Percentiles rank a stretch among this genome's conserved stretches.
phyloP scores from a whole-genome alignment of 805 yeast genomes.

The Yamadazyma insecticola region DNA sequence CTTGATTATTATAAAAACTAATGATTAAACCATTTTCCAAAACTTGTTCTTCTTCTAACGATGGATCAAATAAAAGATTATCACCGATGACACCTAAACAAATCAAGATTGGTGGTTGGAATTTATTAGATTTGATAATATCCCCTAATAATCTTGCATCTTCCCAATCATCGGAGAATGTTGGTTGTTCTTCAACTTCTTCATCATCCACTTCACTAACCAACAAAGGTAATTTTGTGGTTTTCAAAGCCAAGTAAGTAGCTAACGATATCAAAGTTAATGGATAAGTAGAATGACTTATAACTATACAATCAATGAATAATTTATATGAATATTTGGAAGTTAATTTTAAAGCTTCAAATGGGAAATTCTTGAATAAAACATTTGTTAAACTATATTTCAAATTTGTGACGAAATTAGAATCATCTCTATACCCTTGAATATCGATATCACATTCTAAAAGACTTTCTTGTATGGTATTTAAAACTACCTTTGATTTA shows the following conservation, averaged over 20 bases:
- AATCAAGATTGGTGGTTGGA: constrained; percentile 73
- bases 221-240: constrained; percentile 71
- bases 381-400: constrained; percentile 57
- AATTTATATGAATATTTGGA: constrained; percentile 72
- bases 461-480: constrained; percentile 40
- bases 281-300: constrained; percentile 78
- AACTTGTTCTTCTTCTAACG: constrained; percentile 83
- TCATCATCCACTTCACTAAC: constrained; percentile 66
- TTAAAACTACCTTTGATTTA: constrained; percentile 70
- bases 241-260: constrained; percentile 72
- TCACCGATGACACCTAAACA: constrained; percentile 71
- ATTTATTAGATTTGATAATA: constrained; percentile 13
- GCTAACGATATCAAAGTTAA: constrained; percentile 76
- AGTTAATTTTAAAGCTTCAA: constrained; percentile 54
- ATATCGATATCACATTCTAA: constrained; percentile 77
- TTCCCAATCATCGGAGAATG: constrained; percentile 86
- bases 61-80: constrained; percentile 75
- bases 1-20: constrained; percentile 64
- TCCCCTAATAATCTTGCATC: constrained; percentile 44
- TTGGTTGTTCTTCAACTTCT: constrained; percentile 82
- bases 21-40: constrained; percentile 77
- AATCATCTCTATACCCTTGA: constrained; percentile 77
- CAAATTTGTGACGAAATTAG: constrained; percentile 60
- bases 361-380: constrained; percentile 50
- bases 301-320: constrained; percentile 72